Base-by-base conservation (phyloP, 1,139 yeast genomes). In the Scheffersomyces parashehatae region DNA sequence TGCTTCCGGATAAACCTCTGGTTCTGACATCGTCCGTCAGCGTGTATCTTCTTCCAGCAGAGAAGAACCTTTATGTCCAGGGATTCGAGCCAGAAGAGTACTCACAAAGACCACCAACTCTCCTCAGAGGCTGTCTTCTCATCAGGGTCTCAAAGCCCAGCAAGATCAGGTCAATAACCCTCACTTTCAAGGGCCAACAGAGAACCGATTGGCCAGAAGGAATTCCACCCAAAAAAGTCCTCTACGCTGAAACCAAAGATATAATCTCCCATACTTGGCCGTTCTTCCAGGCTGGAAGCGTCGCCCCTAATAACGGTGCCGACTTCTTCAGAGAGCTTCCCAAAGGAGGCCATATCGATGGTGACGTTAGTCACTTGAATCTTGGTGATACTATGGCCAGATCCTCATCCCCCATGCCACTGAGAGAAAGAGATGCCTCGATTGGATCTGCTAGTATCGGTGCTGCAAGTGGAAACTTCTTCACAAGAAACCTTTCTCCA, bases 171-270 rank as follows among this genome's bases (percentile, higher is more conserved):
- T 64, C 81, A 31, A 80, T 93, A n/a, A 63, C 72, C 3, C 68
- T 93, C 42, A 68, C 75, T 2, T 85, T 93, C 59, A 77, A 79
- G 49, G 99, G 98, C 1, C 62, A 67, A 1, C 81, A 88, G 36
- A 73, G 88, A 50, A 93, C 99, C 0, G 97, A 93, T 51, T 93
- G 99, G 98, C 99, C 98, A 3, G 99, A 95, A 58, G 99, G 97
- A 1, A 90, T 91, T 26, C 99, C 99, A 0, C 97, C 98, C 0
- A 88, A 87, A 59, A 82, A 82, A 55, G 71, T 73, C 24, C 85
- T 81, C 20, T 83, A 80, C 48, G 62, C 65, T 28, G 99, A 93
- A 57, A 62, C 76, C 24, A 80, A 78, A 49, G 87, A 81, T 46
- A 62, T 91, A 11, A 76, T 88, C 30, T 78, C 81, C 44, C 98